Evolutionary conservation across 2,329 filamentous ascomycete species (phyloP).

Genomic region (Fusarium longipes): DNA sequence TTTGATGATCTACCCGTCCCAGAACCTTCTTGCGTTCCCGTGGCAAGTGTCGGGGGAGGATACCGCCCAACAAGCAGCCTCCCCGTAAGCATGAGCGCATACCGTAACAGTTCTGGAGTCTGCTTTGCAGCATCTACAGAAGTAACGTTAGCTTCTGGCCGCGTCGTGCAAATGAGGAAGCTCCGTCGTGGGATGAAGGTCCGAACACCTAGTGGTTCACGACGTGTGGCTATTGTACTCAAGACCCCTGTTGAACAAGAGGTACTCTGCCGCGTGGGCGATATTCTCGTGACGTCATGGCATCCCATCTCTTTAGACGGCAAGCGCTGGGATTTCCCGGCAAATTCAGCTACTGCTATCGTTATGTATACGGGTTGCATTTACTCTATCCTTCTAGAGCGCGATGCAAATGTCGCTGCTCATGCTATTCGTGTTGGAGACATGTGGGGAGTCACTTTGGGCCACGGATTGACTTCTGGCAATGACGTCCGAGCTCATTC

Average conservation of each 20-base stretch:
- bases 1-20: constrained; percentile 62
- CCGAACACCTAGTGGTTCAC: constrained; percentile 61
- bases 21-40: constrained; percentile 49
- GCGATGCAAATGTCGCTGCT: constrained; percentile 55
- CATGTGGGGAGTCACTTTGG: constrained; percentile 68
- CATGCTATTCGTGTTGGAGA: constrained; percentile 62
- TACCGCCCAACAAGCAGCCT: background rate
- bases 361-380: constrained; percentile 62
- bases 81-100: constrained; percentile 56
- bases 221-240: constrained; percentile 63
- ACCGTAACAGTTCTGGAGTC: constrained; percentile 55
- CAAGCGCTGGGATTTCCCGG: constrained; percentile 61
- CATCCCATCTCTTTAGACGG: constrained; percentile 63
- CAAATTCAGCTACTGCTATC: constrained; percentile 47
- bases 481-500: constrained; percentile 58
- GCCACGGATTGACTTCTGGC: constrained; percentile 61
- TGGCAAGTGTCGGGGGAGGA: background rate
- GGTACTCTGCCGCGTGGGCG: constrained; percentile 59
- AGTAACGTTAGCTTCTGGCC: constrained; percentile 59
- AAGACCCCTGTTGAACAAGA: constrained; percentile 57
- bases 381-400: constrained; percentile 68
- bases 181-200: constrained; percentile 61
- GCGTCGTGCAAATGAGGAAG: constrained; percentile 54
- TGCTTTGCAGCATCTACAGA: constrained; percentile 66
- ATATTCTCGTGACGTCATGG: constrained; percentile 67